phyloP scores from a whole-genome alignment of 2,329 filamentous ascomycete species.

The Exophiala sideris region DNA sequence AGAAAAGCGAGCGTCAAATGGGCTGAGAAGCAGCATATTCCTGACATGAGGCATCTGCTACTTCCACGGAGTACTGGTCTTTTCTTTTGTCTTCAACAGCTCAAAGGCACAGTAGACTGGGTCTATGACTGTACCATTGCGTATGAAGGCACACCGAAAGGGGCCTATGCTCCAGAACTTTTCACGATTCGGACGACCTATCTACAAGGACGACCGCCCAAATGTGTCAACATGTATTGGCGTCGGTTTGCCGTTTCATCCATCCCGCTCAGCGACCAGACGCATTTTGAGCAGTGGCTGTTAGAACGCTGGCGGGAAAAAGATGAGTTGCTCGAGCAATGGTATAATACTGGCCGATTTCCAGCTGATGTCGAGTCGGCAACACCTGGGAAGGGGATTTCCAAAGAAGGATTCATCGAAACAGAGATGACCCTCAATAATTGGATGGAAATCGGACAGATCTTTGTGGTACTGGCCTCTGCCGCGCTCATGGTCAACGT shows the following conservation, averaged over 20 bases:
- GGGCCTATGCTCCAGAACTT: slow-evolving; percentile 82
- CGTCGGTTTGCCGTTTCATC: slow-evolving; percentile 75
- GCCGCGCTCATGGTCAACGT: slow-evolving; percentile 34
- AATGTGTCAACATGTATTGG: slow-evolving; percentile 97
- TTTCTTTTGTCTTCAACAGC: slow-evolving; percentile 59
- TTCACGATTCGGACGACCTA: slow-evolving; percentile 86
- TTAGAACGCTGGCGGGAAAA: slow-evolving; percentile 87
- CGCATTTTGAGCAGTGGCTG: slow-evolving; percentile 80
- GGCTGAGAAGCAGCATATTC: slow-evolving; percentile 56
- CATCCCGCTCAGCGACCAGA: slow-evolving; percentile 72
- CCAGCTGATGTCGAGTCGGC: slow-evolving; percentile 59
- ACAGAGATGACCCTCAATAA: slow-evolving; percentile 41
- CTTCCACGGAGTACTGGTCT: slow-evolving; percentile 60
- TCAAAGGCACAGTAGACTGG: slow-evolving; percentile 59
- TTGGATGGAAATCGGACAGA: slow-evolving; percentile 43
- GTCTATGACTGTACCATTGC: slow-evolving; percentile 81
- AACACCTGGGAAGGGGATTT: slow-evolving; percentile 40
- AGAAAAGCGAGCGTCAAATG: slow-evolving; percentile 55
- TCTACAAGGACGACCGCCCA: slow-evolving; percentile 82
- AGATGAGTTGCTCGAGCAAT: slow-evolving; percentile 82
- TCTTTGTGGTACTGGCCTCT: slow-evolving; percentile 41
- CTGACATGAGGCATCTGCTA: slow-evolving; percentile 58
- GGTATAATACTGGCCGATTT: slow-evolving; percentile 72
- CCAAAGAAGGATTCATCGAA: slow-evolving; percentile 41
- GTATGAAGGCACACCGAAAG: slow-evolving; percentile 85